A percentile compares a stretch with the other conserved stretches of the same genome.
These are phyloP conservation scores for Pisolithus sp. DNA, from an alignment of 768 basidiomycete species.

Conservation along the genomic window DNA sequence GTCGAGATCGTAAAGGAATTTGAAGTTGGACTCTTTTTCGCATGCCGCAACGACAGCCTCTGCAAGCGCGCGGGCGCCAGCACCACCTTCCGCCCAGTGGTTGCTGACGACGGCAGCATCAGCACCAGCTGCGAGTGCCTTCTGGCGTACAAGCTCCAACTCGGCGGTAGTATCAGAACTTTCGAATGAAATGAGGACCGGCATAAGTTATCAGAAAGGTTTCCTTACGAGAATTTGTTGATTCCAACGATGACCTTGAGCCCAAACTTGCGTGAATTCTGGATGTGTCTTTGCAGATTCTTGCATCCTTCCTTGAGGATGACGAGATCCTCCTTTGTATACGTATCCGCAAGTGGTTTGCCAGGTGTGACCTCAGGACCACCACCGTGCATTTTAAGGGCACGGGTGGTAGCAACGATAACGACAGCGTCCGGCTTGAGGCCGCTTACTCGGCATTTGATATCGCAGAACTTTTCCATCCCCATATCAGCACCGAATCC, in stretches of 20 bases:
- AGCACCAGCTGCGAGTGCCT: constrained; percentile 79
- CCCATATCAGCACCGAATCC: constrained; percentile 99
- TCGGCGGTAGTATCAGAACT: constrained; percentile 90
- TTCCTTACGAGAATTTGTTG: constrained; percentile 87
- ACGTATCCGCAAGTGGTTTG: constrained; percentile 88
- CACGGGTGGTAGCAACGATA: constrained; percentile 95
- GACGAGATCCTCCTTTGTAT: constrained; percentile 88
- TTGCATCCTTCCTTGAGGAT: constrained; percentile 87
- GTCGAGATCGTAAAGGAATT: constrained; percentile 87
- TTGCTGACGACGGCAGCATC: constrained; percentile 93
- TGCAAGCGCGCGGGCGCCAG: constrained; percentile 83
- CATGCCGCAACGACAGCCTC: constrained; percentile 88
- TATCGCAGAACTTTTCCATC: constrained; percentile 99
- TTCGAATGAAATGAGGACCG: not conserved
- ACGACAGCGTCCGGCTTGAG: constrained; percentile 90
- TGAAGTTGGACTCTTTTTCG: constrained; percentile 77
- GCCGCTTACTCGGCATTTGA: constrained; percentile 94
- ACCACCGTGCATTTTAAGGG: constrained; percentile 99
- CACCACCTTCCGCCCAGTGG: constrained; percentile 97
- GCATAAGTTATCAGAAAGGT: constrained; percentile 1
- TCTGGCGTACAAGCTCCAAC: constrained; percentile 73
- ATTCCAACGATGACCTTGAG: constrained; percentile 94
- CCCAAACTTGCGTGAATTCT: constrained; percentile 93
- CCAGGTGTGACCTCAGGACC: constrained; percentile 96
- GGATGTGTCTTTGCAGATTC: constrained; percentile 89